A percentile compares a stretch with the other conserved stretches of the same genome.
Evolutionary conservation across 352 stramenopile species (phyloP).

Genomic region (Globisporangium recalcitrans): DNA sequence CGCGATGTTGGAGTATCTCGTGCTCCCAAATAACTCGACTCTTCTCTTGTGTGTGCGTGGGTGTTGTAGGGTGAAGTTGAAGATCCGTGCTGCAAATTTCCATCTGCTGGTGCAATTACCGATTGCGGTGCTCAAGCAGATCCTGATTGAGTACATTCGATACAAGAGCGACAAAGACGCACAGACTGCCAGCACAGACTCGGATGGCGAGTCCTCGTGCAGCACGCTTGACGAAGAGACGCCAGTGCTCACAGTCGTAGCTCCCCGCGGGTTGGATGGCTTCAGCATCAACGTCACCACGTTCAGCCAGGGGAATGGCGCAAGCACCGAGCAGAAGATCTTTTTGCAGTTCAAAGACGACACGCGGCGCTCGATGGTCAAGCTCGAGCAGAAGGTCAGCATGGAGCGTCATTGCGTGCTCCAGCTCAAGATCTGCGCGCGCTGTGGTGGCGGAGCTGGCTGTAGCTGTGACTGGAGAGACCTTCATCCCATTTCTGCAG

Average conservation of each 20-base stretch:
- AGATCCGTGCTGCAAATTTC: slow-evolving; percentile 9
- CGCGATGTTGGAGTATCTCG: no score
- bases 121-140: slow-evolving; percentile 26
- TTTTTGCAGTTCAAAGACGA: slow-evolving; percentile 12
- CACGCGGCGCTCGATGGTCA: neutral
- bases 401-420: slow-evolving; percentile 7
- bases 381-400: neutral
- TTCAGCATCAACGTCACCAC: slow-evolving; percentile 8
- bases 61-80: slow-evolving; percentile 7
- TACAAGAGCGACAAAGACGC: neutral
- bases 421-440: slow-evolving; percentile 21
- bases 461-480: slow-evolving; percentile 26
- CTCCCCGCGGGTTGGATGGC: neutral
- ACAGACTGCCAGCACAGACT: neutral
- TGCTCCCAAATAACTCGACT: no score
- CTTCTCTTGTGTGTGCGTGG: neutral
- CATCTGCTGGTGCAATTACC: slow-evolving; percentile 26
- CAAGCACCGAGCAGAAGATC: neutral
- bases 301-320: neutral
- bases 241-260: neutral
- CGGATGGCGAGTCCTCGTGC: neutral
- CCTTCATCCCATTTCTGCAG: slow-evolving; percentile 17
- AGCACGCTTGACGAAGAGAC: neutral
- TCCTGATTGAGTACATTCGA: slow-evolving; percentile 18
- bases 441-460: slow-evolving; percentile 18